Percentiles rank a stretch among this genome's conserved stretches.
Evolutionary conservation across 768 basidiomycete genomes (phyloP).

Genomic region (Termitomyces sp.): DNA sequence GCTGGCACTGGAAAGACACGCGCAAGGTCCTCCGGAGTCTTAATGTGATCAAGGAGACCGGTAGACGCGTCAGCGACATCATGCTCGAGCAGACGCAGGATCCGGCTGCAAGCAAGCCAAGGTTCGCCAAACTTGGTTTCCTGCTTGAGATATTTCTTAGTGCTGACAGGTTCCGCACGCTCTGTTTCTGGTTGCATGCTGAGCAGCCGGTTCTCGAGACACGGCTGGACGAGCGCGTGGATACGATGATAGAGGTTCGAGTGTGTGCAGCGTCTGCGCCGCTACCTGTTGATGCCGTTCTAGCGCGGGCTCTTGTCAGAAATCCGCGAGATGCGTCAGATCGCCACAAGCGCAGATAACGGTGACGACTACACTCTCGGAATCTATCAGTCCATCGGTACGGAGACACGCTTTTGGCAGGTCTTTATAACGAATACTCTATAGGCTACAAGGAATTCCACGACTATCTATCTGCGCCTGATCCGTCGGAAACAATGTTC

Average conservation of each 20-base stretch:
- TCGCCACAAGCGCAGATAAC: slow-evolving; percentile 16
- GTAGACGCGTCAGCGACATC: slow-evolving; percentile 61
- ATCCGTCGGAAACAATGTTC: slow-evolving; percentile 38
- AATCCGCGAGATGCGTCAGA: slow-evolving; percentile 48
- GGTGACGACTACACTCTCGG: slow-evolving; percentile 67
- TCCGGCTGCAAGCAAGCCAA: slow-evolving; percentile 33
- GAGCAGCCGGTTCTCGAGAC: slow-evolving; percentile 53
- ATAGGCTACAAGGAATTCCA: slow-evolving; percentile 92
- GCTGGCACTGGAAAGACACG: slow-evolving; percentile 97
- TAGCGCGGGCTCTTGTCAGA: slow-evolving; percentile 82
- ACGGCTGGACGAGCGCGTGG: slow-evolving; percentile 76
- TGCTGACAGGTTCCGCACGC: slow-evolving; percentile 63
- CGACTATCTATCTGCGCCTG: slow-evolving; percentile 46
- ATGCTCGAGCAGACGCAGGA: slow-evolving; percentile 54
- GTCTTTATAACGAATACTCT: not conserved
- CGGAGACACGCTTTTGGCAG: not conserved
- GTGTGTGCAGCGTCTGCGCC: not conserved
- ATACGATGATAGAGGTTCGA: slow-evolving; percentile 82
- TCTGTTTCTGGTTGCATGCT: slow-evolving; percentile 91
- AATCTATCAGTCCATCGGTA: slow-evolving; percentile 93
- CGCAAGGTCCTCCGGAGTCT: slow-evolving; percentile 84
- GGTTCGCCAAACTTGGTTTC: slow-evolving; percentile 30
- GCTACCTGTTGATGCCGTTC: not conserved
- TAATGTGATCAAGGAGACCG: slow-evolving; percentile 68
- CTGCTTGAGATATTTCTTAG: slow-evolving; percentile 1